These are phyloP conservation scores for Myxozyma kluyveri DNA, from an alignment of 805 yeast genomes.

Conservation along the genomic window DNA sequence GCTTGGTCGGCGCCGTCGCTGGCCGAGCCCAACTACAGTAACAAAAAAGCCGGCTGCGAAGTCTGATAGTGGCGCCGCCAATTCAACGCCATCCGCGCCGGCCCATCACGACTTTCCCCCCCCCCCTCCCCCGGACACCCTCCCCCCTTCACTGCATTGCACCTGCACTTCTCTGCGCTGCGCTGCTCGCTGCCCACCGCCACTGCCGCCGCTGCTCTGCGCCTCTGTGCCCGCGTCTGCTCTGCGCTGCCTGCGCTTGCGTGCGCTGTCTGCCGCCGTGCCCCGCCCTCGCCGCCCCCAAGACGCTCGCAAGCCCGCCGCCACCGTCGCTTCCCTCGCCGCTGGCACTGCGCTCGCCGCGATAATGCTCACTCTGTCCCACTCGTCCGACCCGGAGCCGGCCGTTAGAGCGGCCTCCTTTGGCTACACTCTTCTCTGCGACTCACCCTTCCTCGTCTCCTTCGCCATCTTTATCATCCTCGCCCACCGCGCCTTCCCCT, in stretches of 20 bases:
- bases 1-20: too few species aligned
- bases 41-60: too few species aligned
- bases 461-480: slow-evolving; percentile 21
- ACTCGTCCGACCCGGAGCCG: not conserved
- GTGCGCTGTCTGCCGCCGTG: not conserved
- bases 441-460: slow-evolving; percentile 24
- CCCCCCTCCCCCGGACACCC: not conserved
- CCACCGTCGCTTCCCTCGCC: not conserved
- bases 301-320: not conserved
- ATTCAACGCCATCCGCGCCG: too few species aligned
- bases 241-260: not conserved
- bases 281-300: not conserved
- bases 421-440: slow-evolving; percentile 15
- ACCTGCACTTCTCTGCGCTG: too few species aligned
- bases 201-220: too few species aligned
- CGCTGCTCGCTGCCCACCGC: too few species aligned
- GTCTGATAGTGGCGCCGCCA: slow-evolving; percentile 1
- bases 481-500: slow-evolving; percentile 27
- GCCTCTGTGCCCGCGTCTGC: too few species aligned
- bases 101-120: not conserved
- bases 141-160: not conserved
- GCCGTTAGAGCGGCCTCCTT: slow-evolving; percentile 17
- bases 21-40: too few species aligned
- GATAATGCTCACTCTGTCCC: not conserved
- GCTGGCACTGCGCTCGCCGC: not conserved